Base-by-base conservation (phyloP, 192 early-diverging fungal genomes). In the Helicostylum pulchrum region DNA sequence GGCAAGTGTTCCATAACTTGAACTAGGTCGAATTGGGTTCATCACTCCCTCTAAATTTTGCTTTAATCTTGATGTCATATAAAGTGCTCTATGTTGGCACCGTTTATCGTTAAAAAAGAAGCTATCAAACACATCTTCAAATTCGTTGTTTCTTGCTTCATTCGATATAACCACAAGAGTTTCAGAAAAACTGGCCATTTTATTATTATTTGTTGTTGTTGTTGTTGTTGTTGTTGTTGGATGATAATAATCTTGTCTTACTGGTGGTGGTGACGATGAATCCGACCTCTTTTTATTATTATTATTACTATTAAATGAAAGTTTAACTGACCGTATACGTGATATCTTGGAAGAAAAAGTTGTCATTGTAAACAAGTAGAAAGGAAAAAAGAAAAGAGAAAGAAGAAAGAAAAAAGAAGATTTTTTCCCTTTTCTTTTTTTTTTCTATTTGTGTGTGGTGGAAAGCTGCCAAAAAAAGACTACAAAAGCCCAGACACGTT, bases 81-180 rank as follows among this genome's bases (percentile, higher is more conserved):
- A 75, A 19, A 71, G 26, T 34, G 74, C 74, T 48, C 74, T 58
- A 50, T 66, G 52, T 50, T 66, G 64, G 60, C 74, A 75, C 50
- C 67, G 64, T 44, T 70, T 70, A 65, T 75, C 74, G 23, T 49
- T 70, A 44, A 70, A 75, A 21, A 75, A 75, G 49, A 71, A 67
- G 19, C 50, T 62, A 49, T 64, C 74, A 64, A 66, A 66, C 1
- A 67, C 45, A 64, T 69, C 71, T n/a, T 50, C 53, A 46, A 50
- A 73, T 49, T 64, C 65, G 9, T 31, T 30, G 4, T 57, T 45
- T 49, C 58, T 21, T 9, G 58, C 66, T 46, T 73, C 61, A 23
- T 43, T 52, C 0, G 71, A 63, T 11, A 73, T 51, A 44, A 58
- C 62, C 19, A 44, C 21, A 12, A 73, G 46, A 32, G 71, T 73